phyloP scores from a whole-genome alignment of 257 asterid genomes.

The Galeopsis tetrahit region DNA sequence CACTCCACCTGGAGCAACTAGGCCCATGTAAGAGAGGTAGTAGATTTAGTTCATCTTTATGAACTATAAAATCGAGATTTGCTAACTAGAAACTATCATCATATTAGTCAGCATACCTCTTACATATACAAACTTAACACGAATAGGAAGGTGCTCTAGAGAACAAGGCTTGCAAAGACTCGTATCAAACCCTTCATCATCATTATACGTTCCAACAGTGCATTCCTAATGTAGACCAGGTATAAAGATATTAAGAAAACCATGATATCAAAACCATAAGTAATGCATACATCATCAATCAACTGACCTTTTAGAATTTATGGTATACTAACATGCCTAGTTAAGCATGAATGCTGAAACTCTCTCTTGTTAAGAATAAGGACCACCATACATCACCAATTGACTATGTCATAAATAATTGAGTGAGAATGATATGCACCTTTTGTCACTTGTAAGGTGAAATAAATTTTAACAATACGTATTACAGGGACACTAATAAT shows the following conservation, averaged over 20 bases:
- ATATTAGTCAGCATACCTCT: conserved; percentile 60
- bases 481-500: too few species aligned
- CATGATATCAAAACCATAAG: too few species aligned
- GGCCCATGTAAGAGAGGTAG: conserved; percentile 34
- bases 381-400: conserved; percentile 16
- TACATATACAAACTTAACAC: conserved; percentile 78
- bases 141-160: conserved; percentile 70
- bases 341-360: conserved; percentile 28
- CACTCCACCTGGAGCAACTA: conserved; percentile 29
- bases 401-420: conserved; percentile 8
- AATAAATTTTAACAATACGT: not conserved
- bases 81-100: not conserved
- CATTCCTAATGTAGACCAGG: conserved; percentile 63
- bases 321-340: not conserved
- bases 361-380: conserved; percentile 10
- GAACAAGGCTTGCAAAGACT: conserved; percentile 76
- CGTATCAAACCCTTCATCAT: conserved; percentile 19
- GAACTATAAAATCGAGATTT: conserved; percentile 1
- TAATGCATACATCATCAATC: too few species aligned
- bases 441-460: not conserved
- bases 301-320: too few species aligned
- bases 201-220: conserved; percentile 83
- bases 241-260: not conserved
- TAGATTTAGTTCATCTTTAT: conserved; percentile 4
- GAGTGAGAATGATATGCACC: not conserved